phyloP scores from a whole-genome alignment of 306 rosid species.

The Acacia acuminata region DNA sequence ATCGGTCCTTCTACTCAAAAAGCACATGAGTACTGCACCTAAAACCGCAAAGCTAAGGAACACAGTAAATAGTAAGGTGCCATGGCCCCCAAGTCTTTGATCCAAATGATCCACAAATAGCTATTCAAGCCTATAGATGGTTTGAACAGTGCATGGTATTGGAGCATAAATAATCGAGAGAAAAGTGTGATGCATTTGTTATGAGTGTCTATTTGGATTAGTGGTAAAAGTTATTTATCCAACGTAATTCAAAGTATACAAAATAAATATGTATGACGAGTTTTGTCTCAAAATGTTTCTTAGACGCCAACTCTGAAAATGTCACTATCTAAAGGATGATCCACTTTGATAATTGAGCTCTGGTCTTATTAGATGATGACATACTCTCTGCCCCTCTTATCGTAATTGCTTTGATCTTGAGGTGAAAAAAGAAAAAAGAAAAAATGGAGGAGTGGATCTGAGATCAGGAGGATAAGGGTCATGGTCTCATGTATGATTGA shows the following conservation, averaged over 20 bases:
- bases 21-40: slow-evolving; percentile 75
- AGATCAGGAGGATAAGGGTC: not conserved
- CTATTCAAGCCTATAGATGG: slow-evolving; percentile 14
- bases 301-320: too few species aligned
- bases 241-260: too few species aligned
- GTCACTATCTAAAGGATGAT: not conserved
- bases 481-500: not conserved
- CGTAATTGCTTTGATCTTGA: not conserved
- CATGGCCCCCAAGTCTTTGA: not conserved
- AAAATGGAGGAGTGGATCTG: not conserved
- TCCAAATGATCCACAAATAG: slow-evolving; percentile 14
- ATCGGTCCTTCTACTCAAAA: slow-evolving; percentile 58
- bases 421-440: not conserved
- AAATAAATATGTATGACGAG: too few species aligned
- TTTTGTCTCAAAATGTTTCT: too few species aligned
- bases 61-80: slow-evolving; percentile 53
- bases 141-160: not conserved
- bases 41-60: slow-evolving; percentile 85
- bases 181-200: too few species aligned
- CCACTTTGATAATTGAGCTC: not conserved
- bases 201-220: too few species aligned
- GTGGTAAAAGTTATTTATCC: too few species aligned
- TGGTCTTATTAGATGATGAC: not conserved
- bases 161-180: too few species aligned
- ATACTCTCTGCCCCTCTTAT: not conserved